Conservation (phyloP, 164 flowering plant genomes). For the Vitis riparia region DNA sequence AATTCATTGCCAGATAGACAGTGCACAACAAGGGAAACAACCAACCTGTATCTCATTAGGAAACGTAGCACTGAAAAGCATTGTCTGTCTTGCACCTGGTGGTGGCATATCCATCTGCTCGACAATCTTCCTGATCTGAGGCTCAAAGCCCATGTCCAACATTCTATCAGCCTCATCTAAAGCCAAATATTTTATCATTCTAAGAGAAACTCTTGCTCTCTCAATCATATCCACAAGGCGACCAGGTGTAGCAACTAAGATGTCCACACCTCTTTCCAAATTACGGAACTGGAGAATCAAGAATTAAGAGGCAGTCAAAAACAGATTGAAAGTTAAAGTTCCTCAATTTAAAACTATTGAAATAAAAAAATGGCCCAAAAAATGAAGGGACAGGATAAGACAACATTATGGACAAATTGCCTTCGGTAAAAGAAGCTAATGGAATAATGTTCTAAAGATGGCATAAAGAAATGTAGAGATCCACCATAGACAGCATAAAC, state of each 20-base stretch:
- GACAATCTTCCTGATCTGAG: conserved; percentile 59
- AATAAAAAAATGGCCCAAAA: too few species aligned
- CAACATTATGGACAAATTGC: too few species aligned
- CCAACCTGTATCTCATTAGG: conserved; percentile 60
- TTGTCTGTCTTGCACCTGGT: conserved; percentile 54
- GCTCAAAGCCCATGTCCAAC: conserved; percentile 79
- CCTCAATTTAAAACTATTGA: too few species aligned
- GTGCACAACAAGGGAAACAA: background rate
- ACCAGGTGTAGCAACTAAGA: conserved; percentile 76
- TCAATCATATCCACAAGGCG: conserved; percentile 68
- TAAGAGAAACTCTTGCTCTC: conserved; percentile 53
- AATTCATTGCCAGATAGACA: too few species aligned
- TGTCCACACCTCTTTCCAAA: conserved; percentile 61
- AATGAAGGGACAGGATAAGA: too few species aligned
- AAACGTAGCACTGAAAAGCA: conserved; percentile 77
- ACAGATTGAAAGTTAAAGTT: too few species aligned
- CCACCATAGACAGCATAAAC: too few species aligned
- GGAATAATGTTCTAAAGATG: too few species aligned
- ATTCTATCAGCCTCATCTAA: conserved; percentile 73
- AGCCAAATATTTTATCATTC: conserved; percentile 46
- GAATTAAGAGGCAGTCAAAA: background rate
- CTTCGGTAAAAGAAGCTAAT: too few species aligned
- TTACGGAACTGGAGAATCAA: conserved; percentile 38
- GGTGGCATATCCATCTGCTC: conserved; percentile 61
- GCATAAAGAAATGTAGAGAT: too few species aligned